These are phyloP conservation scores for Lachnellula occidentalis DNA, from an alignment of 2,329 filamentous ascomycete genomes.

Conservation along the genomic window DNA sequence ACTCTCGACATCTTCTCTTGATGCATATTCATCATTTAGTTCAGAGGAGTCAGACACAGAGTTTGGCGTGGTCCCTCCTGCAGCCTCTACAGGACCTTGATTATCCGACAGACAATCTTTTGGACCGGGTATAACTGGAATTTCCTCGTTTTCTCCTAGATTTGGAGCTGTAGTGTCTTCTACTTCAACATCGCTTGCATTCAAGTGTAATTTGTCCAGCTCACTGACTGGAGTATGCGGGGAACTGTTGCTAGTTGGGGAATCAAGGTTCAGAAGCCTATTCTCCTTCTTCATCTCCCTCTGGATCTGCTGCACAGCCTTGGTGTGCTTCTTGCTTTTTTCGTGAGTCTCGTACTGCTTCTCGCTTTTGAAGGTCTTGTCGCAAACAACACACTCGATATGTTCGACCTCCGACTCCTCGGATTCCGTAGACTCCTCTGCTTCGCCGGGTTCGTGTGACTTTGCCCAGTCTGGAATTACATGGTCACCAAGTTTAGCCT, in stretches of 20 bases:
- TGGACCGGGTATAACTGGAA: neutral
- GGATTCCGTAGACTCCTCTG: slow-evolving; percentile 48
- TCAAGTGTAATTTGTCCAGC: slow-evolving; percentile 19
- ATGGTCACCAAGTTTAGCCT: slow-evolving; percentile 61
- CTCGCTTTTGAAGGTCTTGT: slow-evolving; percentile 80
- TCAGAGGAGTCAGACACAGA: slow-evolving; percentile 12
- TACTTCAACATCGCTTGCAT: neutral
- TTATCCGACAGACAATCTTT: neutral
- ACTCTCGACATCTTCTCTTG: slow-evolving; percentile 26
- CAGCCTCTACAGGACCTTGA: neutral
- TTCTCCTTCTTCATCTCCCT: slow-evolving; percentile 82
- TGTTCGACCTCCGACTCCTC: slow-evolving; percentile 52
- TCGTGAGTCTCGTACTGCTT: slow-evolving; percentile 89
- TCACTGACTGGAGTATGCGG: slow-evolving; percentile 15
- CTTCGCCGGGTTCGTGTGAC: slow-evolving; percentile 47
- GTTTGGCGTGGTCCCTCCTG: neutral
- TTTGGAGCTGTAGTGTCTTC: neutral
- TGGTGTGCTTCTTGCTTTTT: slow-evolving; percentile 93
- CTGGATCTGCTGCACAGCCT: slow-evolving; percentile 74
- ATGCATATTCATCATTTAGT: slow-evolving; percentile 30
- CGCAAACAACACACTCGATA: slow-evolving; percentile 72
- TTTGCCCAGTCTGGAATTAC: slow-evolving; percentile 74
- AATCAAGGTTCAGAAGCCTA: slow-evolving; percentile 48
- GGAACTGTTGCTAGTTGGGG: slow-evolving; percentile 5
- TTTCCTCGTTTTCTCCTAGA: neutral